A percentile compares a stretch with the other conserved stretches of the same genome.
phyloP scores from a whole-genome alignment of 768 basidiomycete genomes.

The Suillus brevipes region DNA sequence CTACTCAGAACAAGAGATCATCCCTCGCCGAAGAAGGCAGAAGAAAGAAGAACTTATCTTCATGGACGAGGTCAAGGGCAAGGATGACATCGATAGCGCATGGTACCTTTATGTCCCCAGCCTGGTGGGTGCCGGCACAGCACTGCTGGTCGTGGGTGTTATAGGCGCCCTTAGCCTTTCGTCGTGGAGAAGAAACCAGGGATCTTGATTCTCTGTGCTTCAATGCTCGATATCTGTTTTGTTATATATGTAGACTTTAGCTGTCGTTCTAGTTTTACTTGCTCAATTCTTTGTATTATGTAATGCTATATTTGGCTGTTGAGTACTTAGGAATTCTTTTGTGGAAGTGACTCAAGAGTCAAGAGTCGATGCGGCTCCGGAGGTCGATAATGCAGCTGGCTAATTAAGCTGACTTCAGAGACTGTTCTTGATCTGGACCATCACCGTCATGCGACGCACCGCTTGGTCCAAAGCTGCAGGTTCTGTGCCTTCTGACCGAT shows the following conservation, averaged over 20 bases:
- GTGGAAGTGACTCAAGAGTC: not conserved
- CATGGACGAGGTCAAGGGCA: conserved; percentile 44
- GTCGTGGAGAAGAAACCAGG: conserved; percentile 63
- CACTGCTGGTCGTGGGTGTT: conserved; percentile 73
- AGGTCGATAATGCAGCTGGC: not conserved
- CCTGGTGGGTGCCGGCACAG: conserved; percentile 82
- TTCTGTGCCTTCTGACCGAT: conserved; percentile 58
- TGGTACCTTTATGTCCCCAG: conserved; percentile 84
- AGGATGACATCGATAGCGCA: conserved; percentile 62
- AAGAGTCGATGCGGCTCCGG: not conserved
- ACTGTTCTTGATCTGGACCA: not conserved
- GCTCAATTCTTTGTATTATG: not conserved
- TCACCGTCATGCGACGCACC: conserved; percentile 5
- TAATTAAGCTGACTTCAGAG: not conserved
- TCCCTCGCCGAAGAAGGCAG: conserved; percentile 48
- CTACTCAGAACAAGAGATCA: conserved; percentile 31
- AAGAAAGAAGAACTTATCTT: conserved; percentile 58
- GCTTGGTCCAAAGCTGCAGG: conserved; percentile 33
- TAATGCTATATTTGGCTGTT: not conserved
- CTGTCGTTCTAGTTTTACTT: not conserved
- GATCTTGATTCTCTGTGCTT: conserved; percentile 38
- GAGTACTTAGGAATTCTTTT: not conserved
- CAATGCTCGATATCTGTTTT: conserved; percentile 15
- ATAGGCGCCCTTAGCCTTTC: conserved; percentile 80
- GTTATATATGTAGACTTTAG: conserved; percentile 13